Evolutionary conservation across 495 filamentous ascomycete genomes (phyloP), one percentile per base, ranked within the genome.

Genomic region (Chaetomidium leptoderma): DNA sequence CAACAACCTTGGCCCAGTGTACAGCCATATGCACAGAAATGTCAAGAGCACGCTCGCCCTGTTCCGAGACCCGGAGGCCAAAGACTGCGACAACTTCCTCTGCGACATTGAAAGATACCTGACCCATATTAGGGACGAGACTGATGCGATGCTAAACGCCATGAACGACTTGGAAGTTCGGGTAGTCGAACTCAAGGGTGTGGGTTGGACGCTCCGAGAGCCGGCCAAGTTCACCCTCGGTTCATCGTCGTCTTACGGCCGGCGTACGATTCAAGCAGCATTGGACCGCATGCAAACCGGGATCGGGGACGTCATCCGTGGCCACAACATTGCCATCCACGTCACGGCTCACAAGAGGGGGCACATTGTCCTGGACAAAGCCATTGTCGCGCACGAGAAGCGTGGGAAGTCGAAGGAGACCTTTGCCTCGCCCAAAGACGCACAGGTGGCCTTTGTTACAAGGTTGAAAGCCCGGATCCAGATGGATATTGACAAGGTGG

Each of bases 271-370:
- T 36, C 69, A 75, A 52, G 71, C 75, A 10, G 67, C 74, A 29
- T 54, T 77, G 16, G 76, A 79, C 35, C 69, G 76, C 37, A 61
- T 78, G 13, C 74, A 78, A 49, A 74, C 74, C 1, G 72, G 75
- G 17, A 70, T 78, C 24, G 69, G 70, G 24, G 75, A 79, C 32
- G 70, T 76, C 16, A 69, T 79, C 35, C 72, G 69, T 46, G 73
- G 74, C 27, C 69, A 73, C 53, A 71, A 76, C 26, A 64, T 74
- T 17, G 70, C 69, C 16, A 66, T 77, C 21, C 68, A 68, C 47
- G 66, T 79, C 67, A 71, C 52, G 7, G 75, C 72, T 8, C 66
- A 74, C 51, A 79, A 79, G 52, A 67, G 76, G 33, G 75, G 75
- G 0, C 76, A 79, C 51, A 64, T 76, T 14, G 62, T 79, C 10